Base-by-base conservation (phyloP, 345 rosid species). In the Hibiscus mutabilis region DNA sequence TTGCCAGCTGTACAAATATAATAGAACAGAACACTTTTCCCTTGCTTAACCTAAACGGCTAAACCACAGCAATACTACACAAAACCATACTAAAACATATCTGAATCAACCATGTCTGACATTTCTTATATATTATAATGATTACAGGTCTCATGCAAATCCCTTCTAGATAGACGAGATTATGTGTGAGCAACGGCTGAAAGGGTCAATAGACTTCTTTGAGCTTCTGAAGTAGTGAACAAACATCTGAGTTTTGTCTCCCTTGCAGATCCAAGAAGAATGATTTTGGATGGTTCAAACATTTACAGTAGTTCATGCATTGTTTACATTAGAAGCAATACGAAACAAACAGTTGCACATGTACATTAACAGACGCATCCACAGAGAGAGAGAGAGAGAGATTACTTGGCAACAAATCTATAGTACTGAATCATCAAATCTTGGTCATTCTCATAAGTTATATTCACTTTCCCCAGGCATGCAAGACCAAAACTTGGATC, bases 401-500 rank as follows among this genome's bases (percentile, higher is more conserved):
- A 78, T 78, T 84, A 92, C 97, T 74, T 74, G 7, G 87, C 91
- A 57, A 94, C 82, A 64, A 94, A 91, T 68, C 86, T 84, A 72
- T 88, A 91, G 68, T 88, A 90, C 67, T 79, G 85, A 66, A 86
- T 79, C 90, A 91, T 88, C 85, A 94, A 82, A 42, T 94, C 95
- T 76, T 46, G 85, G 82, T 91, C 96, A 51, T 79, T 85, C 79
- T 89, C 97, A 72, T 78, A 88, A 16, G 86, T 82, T 24, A 79
- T 44, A 74, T 88, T 89, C 71, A 91, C 82, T 77, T 88, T 93
- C 51, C 95, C 96, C 82, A 91, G 79, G 75, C 87, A 90, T 14
- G 85, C 78, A 65, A 94, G 86, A 35, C 98, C 96, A 80, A 86
- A 85, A 49, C 89, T 79, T 51, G 97, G 93, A 73, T 93, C 97